Evolutionary conservation across 2,329 filamentous ascomycete genomes (phyloP), one percentile per base, ranked within the genome.

Genomic region (Pseudocercospora ulei): DNA sequence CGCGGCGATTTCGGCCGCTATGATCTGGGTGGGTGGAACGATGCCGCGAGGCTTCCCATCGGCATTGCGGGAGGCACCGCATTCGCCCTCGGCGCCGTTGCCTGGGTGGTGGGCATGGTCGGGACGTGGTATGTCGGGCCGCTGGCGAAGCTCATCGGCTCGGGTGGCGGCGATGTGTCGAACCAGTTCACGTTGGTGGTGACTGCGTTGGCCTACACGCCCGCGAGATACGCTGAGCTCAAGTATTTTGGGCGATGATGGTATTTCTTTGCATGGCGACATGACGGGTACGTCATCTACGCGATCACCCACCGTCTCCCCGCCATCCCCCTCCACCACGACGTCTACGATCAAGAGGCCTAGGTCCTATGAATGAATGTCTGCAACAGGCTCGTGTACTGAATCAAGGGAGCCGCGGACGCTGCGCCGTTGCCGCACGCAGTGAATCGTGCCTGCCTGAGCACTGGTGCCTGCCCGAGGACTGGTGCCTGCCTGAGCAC

Each of bases 81-180:
- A 3, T 63, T 68, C 35, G 49, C 54, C 1, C 43, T 65, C 0
- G 63, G 64, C 4, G 56, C 64, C 1, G 44, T 63, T 4, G 59
- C 58, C 5, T 73, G 70, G 60, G 61, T 72, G 13, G 60, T 76
- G 52, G 74, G 73, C 1, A 77, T 78, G 73, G 53, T 52, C 5
- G 44, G 56, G 45, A 56, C 53, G 25, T 40, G 41, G 44, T 51
- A 53, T 35, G 45, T 53, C 9, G 78, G 78, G 1, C 78, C 77
- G 0, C 59, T 80, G 41, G 75, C 72, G 2, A 63, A 62, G 35
- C 56, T 68, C 39, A 71, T 78, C 17, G 73, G 75, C 0, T 68
- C 66, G 4, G 62, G 66, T 50, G 72, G 73, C 12, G 72, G 68
- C 38, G 72, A 77, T 59, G 65, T 73, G 33, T 70, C 68, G 6